phyloP scores from a whole-genome alignment of 2,329 filamentous ascomycete genomes.

The Talaromyces sp. region DNA sequence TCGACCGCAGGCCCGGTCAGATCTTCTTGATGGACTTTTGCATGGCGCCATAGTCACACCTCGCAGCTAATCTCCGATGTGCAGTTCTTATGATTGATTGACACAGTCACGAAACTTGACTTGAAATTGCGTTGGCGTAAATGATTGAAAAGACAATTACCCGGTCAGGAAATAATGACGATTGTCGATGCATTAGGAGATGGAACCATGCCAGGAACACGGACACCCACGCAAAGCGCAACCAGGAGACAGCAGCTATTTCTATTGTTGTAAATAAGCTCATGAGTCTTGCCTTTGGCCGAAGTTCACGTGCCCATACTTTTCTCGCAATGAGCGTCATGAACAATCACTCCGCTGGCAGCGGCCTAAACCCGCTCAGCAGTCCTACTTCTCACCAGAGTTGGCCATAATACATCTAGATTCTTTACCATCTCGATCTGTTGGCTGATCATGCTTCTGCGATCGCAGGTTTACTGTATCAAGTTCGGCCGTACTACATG shows the following conservation, averaged over 20 bases:
- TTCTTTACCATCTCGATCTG: no score
- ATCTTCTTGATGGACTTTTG: neutral
- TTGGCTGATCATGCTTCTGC: no score
- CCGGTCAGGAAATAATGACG: neutral
- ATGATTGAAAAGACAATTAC: neutral
- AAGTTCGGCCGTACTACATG: no score
- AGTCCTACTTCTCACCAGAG: no score
- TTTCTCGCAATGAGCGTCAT: neutral
- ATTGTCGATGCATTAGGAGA: neutral
- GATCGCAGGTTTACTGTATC: no score
- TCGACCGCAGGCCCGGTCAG: neutral
- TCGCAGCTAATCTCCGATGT: no score
- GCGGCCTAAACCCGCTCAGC: no score
- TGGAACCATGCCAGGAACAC: neutral
- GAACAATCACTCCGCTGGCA: no score
- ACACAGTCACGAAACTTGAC: neutral
- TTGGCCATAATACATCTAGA: no score
- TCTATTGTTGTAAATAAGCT: neutral
- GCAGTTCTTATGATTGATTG: no score
- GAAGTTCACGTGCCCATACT: neutral
- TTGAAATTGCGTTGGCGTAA: neutral
- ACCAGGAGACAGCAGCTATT: neutral
- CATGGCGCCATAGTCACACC: no score
- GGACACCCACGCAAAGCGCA: neutral
- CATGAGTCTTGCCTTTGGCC: neutral